Percentiles rank a stretch among this genome's conserved stretches.
Evolutionary conservation across 306 rosid species (phyloP).

Genomic region (Lathyrus tuberosus): DNA sequence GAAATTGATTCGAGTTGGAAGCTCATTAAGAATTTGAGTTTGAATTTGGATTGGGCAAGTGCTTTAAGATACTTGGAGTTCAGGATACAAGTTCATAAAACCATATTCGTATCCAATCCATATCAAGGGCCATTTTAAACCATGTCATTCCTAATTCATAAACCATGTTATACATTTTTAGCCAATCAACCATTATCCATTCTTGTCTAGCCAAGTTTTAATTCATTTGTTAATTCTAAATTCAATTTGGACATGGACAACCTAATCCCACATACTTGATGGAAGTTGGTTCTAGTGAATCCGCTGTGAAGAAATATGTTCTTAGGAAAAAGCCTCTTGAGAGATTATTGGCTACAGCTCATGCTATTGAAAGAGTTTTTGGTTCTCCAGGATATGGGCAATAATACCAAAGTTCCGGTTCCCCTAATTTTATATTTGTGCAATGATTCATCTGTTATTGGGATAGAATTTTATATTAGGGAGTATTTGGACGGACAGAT

Average conservation of each 20-base stretch:
- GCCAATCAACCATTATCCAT: too few species aligned
- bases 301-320: constrained; percentile 66
- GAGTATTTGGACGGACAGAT: constrained; percentile 93
- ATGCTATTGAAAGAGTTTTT: constrained; percentile 94
- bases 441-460: constrained; percentile 73
- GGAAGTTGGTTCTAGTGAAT: constrained; percentile 54
- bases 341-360: constrained; percentile 78
- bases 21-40: too few species aligned
- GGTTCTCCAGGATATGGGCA: constrained; percentile 85
- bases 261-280: constrained; percentile 91
- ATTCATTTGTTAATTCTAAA: too few species aligned
- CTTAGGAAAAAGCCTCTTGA: constrained; percentile 93
- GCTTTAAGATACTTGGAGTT: too few species aligned
- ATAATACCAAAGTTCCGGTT: constrained; percentile 73
- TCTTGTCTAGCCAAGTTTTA: too few species aligned
- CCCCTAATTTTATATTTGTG: constrained; percentile 85
- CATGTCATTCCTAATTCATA: too few species aligned
- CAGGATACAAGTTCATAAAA: too few species aligned
- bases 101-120: too few species aligned
- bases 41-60: too few species aligned
- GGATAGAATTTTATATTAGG: constrained; percentile 90
- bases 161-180: too few species aligned
- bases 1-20: too few species aligned
- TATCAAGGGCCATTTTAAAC: too few species aligned
- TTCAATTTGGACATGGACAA: constrained; percentile 93